Conservation (phyloP, 345 rosid species). For the Acer campestre region DNA sequence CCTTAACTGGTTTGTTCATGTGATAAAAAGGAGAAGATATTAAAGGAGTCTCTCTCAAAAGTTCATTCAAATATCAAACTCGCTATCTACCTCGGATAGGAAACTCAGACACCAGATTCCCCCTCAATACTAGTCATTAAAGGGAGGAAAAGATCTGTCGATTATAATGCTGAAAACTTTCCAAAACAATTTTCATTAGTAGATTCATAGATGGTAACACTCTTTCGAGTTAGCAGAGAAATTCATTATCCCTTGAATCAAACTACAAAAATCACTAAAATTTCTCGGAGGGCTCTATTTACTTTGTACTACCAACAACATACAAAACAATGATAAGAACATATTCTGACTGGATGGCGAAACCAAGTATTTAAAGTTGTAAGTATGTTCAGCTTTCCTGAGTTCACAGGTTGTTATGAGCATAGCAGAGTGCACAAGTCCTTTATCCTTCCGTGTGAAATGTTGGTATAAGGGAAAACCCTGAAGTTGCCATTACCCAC, state of each 20-base stretch:
- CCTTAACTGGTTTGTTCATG: too few species aligned
- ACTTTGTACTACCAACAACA: too few species aligned
- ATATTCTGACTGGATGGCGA: neutral
- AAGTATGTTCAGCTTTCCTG: neutral
- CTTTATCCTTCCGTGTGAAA: conserved; percentile 55
- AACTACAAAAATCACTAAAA: neutral
- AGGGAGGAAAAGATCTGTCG: too few species aligned
- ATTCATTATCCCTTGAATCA: neutral
- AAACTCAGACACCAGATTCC: too few species aligned
- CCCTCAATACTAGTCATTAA: too few species aligned
- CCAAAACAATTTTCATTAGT: too few species aligned
- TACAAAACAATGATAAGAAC: neutral
- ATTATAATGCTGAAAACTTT: too few species aligned
- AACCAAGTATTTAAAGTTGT: neutral
- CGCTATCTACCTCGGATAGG: too few species aligned
- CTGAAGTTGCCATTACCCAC: conserved; percentile 62
- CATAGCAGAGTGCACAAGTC: conserved; percentile 82
- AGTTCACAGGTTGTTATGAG: conserved; percentile 30
- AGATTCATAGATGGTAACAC: neutral
- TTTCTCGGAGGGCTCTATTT: neutral
- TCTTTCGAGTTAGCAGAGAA: neutral
- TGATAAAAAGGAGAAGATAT: too few species aligned
- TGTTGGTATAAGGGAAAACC: conserved; percentile 60
- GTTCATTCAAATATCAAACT: too few species aligned
- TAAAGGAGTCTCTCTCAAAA: too few species aligned